A percentile compares a stretch with the other conserved stretches of the same genome.
These are phyloP conservation scores for Notholithocarpus densiflorus DNA, from an alignment of 306 rosid genomes.

Conservation along the genomic window DNA sequence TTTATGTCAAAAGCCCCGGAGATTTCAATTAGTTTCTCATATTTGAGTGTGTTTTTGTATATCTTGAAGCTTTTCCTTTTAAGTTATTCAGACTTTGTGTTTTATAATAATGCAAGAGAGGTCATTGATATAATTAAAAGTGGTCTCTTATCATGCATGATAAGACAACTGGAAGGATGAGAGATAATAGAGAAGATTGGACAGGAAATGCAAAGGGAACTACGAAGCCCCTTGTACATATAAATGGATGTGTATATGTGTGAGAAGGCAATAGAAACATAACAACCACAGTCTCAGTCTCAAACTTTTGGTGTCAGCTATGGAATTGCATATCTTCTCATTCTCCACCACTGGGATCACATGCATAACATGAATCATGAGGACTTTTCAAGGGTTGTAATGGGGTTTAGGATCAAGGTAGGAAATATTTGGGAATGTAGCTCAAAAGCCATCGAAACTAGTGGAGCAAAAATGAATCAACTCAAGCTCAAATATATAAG, in stretches of 20 bases:
- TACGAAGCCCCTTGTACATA: background rate
- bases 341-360: too few relatives aligned
- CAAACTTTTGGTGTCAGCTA: too few relatives aligned
- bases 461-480: too few relatives aligned
- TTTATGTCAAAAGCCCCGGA: constrained; percentile 5
- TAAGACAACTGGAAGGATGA: background rate
- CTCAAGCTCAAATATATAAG: too few relatives aligned
- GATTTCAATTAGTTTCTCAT: constrained; percentile 7
- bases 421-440: too few relatives aligned
- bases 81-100: background rate
- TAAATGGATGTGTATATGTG: background rate
- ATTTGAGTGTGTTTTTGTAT: background rate
- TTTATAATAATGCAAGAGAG: background rate
- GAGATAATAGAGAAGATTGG: background rate
- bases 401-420: too few relatives aligned
- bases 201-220: background rate
- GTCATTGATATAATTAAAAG: background rate
- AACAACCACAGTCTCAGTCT: too few relatives aligned
- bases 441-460: too few relatives aligned
- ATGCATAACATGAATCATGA: too few relatives aligned
- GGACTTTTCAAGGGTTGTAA: too few relatives aligned
- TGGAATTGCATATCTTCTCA: too few relatives aligned
- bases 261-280: background rate
- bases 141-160: background rate
- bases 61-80: background rate